These are phyloP conservation scores for Magnolia sinica DNA, from an alignment of 164 flowering plant species.

Conservation along the genomic window DNA sequence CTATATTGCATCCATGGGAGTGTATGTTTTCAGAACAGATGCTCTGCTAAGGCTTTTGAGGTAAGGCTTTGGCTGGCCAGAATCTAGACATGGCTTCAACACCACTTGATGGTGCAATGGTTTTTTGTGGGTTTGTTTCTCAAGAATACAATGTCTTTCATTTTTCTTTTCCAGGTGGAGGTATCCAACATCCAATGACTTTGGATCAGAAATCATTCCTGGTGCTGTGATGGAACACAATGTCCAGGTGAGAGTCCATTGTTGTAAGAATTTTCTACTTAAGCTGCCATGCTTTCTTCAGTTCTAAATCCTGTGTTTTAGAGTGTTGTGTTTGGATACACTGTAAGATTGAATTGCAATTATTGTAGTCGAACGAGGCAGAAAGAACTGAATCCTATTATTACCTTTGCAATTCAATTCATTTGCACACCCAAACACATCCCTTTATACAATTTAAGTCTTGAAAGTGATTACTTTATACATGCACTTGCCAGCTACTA, in stretches of 20 bases:
- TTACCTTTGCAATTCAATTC: no score
- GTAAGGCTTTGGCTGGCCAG: background rate
- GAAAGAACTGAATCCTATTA: no score
- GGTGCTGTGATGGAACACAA: conserved; percentile 68
- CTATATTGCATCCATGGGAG: conserved; percentile 97
- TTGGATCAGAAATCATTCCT: conserved; percentile 96
- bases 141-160: background rate
- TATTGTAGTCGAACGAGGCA: no score
- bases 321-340: no score
- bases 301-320: background rate
- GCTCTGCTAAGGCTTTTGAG: conserved; percentile 63
- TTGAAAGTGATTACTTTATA: background rate
- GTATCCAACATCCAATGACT: conserved; percentile 87
- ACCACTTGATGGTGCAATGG: background rate
- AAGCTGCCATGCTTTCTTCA: background rate
- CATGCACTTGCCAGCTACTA: background rate
- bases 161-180: conserved; percentile 35
- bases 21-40: conserved; percentile 79
- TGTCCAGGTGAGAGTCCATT: conserved; percentile 52
- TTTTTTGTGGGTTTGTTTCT: background rate
- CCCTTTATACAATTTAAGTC: background rate
- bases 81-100: background rate
- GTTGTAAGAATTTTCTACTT: background rate
- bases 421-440: background rate
- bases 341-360: no score